These are phyloP conservation scores for Wickerhamiella kurtzmanii DNA, from an alignment of 805 yeast genomes.

Conservation along the genomic window DNA sequence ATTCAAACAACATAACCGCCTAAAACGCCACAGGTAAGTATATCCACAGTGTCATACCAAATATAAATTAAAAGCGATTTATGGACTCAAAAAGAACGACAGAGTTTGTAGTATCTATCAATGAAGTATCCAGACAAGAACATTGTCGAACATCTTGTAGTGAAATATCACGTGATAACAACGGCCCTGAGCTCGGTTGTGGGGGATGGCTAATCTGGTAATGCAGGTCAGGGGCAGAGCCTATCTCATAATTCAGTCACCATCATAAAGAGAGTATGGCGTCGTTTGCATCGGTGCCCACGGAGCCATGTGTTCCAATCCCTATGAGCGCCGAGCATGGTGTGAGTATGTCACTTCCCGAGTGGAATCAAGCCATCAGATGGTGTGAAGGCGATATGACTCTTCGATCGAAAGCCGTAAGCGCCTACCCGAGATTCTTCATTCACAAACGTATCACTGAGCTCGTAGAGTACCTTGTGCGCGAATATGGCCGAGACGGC, in stretches of 20 bases:
- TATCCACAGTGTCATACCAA: no score
- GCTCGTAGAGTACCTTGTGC: slow-evolving; percentile 27
- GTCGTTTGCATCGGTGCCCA: slow-evolving; percentile 1
- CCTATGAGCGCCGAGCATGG: slow-evolving; percentile 88
- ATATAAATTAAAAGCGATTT: no score
- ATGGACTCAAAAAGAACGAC: no score
- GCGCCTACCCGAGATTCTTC: slow-evolving; percentile 72
- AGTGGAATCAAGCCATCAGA: slow-evolving; percentile 87
- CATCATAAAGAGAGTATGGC: neutral
- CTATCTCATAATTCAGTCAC: neutral
- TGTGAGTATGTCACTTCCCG: slow-evolving; percentile 86
- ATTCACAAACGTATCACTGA: slow-evolving; percentile 28
- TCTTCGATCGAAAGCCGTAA: slow-evolving; percentile 61
- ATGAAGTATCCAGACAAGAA: no score
- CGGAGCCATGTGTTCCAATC: slow-evolving; percentile 62
- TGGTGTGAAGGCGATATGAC: slow-evolving; percentile 82
- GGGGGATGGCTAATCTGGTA: neutral
- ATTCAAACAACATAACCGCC: no score
- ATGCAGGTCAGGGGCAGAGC: neutral
- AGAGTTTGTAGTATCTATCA: no score
- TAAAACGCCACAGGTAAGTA: no score
- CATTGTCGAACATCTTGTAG: no score
- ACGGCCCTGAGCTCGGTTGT: no score
- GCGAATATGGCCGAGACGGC: slow-evolving; percentile 64
- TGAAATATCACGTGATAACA: no score